Conservation (phyloP, 345 rosid species). For the Aethionema arabicum region DNA sequence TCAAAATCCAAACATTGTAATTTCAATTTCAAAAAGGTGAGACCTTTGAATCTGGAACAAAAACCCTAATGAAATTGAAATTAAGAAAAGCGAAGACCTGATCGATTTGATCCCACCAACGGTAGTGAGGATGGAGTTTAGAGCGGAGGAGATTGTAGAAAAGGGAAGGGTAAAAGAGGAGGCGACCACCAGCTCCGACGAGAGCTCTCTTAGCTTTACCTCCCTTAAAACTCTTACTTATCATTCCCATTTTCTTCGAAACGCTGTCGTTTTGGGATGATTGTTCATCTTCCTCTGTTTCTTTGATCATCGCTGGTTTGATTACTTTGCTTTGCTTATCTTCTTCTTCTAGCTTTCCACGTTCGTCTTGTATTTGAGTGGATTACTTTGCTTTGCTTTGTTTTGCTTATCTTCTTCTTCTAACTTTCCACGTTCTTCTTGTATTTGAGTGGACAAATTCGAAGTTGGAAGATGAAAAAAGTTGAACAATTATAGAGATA, state of each 20-base stretch:
- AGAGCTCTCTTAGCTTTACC: slow-evolving; percentile 36
- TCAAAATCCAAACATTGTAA: not conserved
- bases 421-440: no score
- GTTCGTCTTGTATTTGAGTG: no score
- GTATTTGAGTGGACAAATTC: no score
- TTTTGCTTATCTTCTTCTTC: no score
- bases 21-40: not conserved
- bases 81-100: slow-evolving; percentile 14
- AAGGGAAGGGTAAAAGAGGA: slow-evolving; percentile 38
- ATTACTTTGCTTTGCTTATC: no score
- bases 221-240: not conserved
- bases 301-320: slow-evolving; percentile 23
- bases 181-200: slow-evolving; percentile 36
- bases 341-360: no score
- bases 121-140: slow-evolving; percentile 33
- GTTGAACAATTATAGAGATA: no score
- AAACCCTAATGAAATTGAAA: not conserved
- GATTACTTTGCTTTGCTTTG: no score
- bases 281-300: slow-evolving; percentile 26
- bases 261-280: slow-evolving; percentile 7
- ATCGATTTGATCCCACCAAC: slow-evolving; percentile 40
- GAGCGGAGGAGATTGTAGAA: slow-evolving; percentile 33
- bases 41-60: not conserved
- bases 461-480: no score
- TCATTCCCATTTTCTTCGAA: slow-evolving; percentile 9